Base-by-base conservation (phyloP, 805 yeast genomes). In the Komagataella mondaviorum region DNA sequence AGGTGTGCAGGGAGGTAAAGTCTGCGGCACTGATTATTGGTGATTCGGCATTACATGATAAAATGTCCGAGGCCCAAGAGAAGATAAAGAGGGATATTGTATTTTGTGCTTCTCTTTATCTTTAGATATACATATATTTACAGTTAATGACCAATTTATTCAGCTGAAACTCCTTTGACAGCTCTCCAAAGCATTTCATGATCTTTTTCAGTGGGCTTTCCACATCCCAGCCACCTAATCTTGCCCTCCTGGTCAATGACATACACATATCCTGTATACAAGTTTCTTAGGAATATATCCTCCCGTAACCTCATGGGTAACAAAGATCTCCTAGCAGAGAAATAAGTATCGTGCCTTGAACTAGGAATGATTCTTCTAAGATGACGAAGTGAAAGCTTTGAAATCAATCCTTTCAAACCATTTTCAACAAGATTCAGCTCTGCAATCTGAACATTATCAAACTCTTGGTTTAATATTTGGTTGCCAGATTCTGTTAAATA, bases 31-130 rank as follows among this genome's bases (percentile, higher is more conserved):
- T 91, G 57, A 88, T 93, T 59, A 87, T 93, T 61, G 99, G 99
- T 51, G 96, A 93, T 65, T 81, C 95, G 6, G 77, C 78, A n/a
- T 74, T 93, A 55, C 95, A 89, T 65, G 73, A 87, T 48, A 91
- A 91, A 66, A 88, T 93, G 93, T 74, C 80, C 18, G 84, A 80
- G 51, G 96, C 97, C 0, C 98, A 91, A 67, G 98, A 93, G 63
- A 79, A 81, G 65, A 93, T 93, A 63, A 91, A 91, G 68, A 80
- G 99, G 60, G 99, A 93, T 64, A 93, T 93, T 58, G 98, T 93
- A 0, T 93, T 93, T 68, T 93, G 98, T 64, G 97, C 98, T 3
- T 86, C 96, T 52, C 76, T 93, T 54, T 93, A 93, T 63, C 70
- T 91, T 57, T 90, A 30, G 73, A 55, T 17, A 39, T n/a, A 18